These are phyloP conservation scores for Suhomyces wounanorum DNA, from an alignment of 1,139 yeast species.

Conservation along the genomic window DNA sequence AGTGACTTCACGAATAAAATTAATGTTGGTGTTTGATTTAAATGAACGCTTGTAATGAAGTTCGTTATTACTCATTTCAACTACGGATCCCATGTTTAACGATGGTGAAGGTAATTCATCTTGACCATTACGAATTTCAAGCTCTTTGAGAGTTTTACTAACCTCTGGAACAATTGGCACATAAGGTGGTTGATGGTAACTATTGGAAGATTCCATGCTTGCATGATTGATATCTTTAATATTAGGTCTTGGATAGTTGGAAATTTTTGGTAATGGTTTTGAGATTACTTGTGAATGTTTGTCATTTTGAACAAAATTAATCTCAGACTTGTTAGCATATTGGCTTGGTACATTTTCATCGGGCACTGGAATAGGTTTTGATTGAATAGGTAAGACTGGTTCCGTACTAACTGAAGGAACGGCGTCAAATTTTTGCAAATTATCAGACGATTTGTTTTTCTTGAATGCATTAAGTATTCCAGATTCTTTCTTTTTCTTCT, in stretches of 20 bases:
- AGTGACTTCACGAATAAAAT: slow-evolving; percentile 39
- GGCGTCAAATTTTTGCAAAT: slow-evolving; percentile 15
- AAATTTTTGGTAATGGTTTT: background rate
- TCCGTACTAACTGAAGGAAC: background rate
- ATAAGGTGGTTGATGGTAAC: background rate
- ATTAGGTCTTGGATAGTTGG: background rate
- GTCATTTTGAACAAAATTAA: background rate
- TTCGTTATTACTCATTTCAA: slow-evolving; percentile 5
- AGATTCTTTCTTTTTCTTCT: slow-evolving; percentile 2
- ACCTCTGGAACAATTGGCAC: slow-evolving; percentile 5
- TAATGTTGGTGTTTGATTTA: slow-evolving; percentile 26
- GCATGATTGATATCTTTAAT: background rate
- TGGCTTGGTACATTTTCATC: background rate
- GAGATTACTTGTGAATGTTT: background rate
- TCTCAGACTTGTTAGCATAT: background rate
- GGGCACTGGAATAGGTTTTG: background rate
- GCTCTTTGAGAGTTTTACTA: slow-evolving; percentile 2
- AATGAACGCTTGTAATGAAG: slow-evolving; percentile 11
- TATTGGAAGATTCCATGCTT: background rate
- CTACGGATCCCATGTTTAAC: slow-evolving; percentile 4
- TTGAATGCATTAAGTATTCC: slow-evolving; percentile 25
- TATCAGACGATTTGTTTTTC: slow-evolving; percentile 28
- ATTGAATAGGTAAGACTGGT: background rate
- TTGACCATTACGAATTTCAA: background rate
- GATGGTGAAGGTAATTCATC: slow-evolving; percentile 4